Evolutionary conservation across 345 rosid species (phyloP).

Genomic region (Stellera chamaejasme): DNA sequence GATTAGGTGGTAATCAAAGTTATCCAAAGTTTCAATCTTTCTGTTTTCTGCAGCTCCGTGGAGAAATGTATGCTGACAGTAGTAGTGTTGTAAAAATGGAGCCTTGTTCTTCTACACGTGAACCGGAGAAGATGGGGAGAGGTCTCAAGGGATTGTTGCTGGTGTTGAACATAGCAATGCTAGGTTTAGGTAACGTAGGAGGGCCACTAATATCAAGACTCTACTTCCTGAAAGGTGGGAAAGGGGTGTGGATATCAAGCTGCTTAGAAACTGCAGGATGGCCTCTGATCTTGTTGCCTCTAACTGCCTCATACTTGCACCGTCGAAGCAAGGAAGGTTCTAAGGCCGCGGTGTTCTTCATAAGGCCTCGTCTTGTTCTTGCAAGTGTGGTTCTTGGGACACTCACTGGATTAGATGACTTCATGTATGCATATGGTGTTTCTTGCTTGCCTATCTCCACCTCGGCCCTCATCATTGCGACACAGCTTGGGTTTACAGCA

Average conservation of each 20-base stretch:
- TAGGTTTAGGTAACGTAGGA: constrained; percentile 14
- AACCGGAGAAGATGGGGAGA: constrained; percentile 16
- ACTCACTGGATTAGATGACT: constrained; percentile 24
- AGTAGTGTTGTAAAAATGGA: neutral
- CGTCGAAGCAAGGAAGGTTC: constrained; percentile 19
- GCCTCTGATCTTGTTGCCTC: constrained; percentile 20
- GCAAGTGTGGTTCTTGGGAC: constrained; percentile 19
- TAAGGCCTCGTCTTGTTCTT: constrained; percentile 12
- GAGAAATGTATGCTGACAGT: neutral
- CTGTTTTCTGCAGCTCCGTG: no score
- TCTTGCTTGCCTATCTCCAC: constrained; percentile 11
- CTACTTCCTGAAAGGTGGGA: constrained; percentile 21
- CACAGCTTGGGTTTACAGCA: constrained; percentile 9
- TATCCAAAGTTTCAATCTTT: no score
- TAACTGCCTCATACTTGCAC: constrained; percentile 13
- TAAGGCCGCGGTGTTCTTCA: constrained; percentile 6
- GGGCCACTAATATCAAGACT: constrained; percentile 21
- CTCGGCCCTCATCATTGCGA: constrained; percentile 6
- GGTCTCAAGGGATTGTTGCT: constrained; percentile 17
- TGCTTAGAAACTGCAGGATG: constrained; percentile 25
- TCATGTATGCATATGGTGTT: constrained; percentile 10
- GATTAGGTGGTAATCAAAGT: no score
- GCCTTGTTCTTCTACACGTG: neutral
- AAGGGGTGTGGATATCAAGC: constrained; percentile 23
- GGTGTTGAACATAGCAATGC: constrained; percentile 14